Conservation (phyloP, 345 rosid genomes). For the Bruguiera sexangula region DNA sequence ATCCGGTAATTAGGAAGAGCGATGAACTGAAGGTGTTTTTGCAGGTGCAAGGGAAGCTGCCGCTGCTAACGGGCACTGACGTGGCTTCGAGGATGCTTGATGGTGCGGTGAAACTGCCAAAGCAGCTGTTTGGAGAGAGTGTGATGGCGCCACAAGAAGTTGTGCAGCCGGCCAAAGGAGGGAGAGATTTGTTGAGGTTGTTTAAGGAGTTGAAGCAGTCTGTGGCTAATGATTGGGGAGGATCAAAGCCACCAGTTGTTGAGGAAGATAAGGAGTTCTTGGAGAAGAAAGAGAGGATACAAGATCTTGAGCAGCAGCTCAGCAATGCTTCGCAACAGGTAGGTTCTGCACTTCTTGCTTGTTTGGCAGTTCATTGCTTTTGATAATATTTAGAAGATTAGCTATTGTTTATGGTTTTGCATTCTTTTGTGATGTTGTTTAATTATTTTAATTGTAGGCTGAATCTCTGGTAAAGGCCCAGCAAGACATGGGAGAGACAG, state of each 20-base stretch:
- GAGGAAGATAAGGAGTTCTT: slow-evolving; percentile 93
- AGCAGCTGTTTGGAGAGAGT: slow-evolving; percentile 81
- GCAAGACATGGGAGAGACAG: slow-evolving; percentile 96
- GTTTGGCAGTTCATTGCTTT: neutral
- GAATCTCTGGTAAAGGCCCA: slow-evolving; percentile 86
- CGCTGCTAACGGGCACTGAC: slow-evolving; percentile 59
- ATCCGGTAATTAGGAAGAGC: slow-evolving; percentile 72
- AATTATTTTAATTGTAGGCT: slow-evolving; percentile 47
- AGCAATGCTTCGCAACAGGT: slow-evolving; percentile 95
- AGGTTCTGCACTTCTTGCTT: neutral
- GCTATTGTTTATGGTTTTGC: neutral
- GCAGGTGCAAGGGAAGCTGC: slow-evolving; percentile 76
- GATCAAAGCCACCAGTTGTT: slow-evolving; percentile 63
- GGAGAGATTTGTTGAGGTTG: slow-evolving; percentile 81
- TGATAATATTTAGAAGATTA: no score
- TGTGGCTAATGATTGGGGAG: slow-evolving; percentile 84
- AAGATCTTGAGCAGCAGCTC: slow-evolving; percentile 84
- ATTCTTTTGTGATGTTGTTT: slow-evolving; percentile 2
- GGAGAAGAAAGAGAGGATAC: slow-evolving; percentile 80
- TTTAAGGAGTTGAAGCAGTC: slow-evolving; percentile 93
- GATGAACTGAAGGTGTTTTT: slow-evolving; percentile 81
- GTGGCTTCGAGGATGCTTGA: slow-evolving; percentile 95
- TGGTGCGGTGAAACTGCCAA: slow-evolving; percentile 79
- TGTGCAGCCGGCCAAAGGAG: slow-evolving; percentile 84
- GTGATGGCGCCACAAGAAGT: slow-evolving; percentile 67